Base-by-base conservation (phyloP, 768 basidiomycete species). In the Gelatoporia subvermispora region DNA sequence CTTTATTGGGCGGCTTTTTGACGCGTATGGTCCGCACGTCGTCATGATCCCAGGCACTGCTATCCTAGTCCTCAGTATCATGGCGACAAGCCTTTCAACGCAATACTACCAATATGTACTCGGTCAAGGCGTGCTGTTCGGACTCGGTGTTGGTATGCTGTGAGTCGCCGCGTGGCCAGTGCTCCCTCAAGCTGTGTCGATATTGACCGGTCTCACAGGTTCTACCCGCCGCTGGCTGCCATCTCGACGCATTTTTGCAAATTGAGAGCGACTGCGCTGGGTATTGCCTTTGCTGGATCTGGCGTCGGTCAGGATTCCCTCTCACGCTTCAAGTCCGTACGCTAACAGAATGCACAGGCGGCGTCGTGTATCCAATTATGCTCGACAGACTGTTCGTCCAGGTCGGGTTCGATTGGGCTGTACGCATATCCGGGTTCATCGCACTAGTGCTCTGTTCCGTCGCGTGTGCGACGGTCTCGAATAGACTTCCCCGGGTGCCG, bases 231-330 rank as follows among this genome's bases (percentile, higher is more conserved):
- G 0, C 65, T 88, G 18, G 72, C 82, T 3, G 81, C 81, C 45
- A 72, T 87, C 9, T 76, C 84, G 0, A 87, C 82, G 1, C 73
- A 81, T 61, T 89, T 87, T 63, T 60, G 61, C 40, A 73, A 73
- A 51, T 79, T 81, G 51, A 74, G 85, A 11, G 83, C 81, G 3
- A 82, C 86, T 3, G 85, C 87, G 0, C 68, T 85, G 38, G 88
- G 88, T 2, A 67, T 89, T 48, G 82, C 79, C 16, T 72, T 78
- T 1, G 78, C 85, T 28, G 88, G 88, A n/a, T 82, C 82, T 21
- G 77, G 83, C 48, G 41, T 53, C 8, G 88, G 88, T 38, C 81
- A 45, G 56, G 16, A 16, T 28, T 16, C 1, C 22, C n/a, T 28
- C n/a, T 31, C 25, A 44, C 13, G 16, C 15, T 16, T 20, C 35